Evolutionary conservation across 345 rosid species (phyloP), one percentile per base, ranked within the genome.

Genomic region (Odontarrhena argentea): DNA sequence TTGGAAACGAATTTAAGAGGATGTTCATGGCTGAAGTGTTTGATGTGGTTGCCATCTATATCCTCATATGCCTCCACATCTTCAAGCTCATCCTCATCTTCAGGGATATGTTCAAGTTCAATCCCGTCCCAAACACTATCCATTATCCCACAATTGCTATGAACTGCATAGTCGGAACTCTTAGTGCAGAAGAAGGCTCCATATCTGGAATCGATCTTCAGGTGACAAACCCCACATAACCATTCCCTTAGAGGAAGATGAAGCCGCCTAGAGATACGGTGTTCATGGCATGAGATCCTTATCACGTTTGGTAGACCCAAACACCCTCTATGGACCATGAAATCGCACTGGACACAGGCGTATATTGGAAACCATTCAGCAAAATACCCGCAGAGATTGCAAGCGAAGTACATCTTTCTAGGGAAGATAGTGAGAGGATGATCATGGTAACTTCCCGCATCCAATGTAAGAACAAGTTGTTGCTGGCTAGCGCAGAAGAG

Each of bases 241-340:
- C 48, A 44, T 44, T 44, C 3, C 48, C 22, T 22, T 14, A 22
- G 48, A 44, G 48, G 48, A 44, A 44, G 48, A 44, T 12, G n/a
- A 44, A 5, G 22, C 3, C 7, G 5, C 48, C 48, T 12, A 12
- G 48, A 44, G 13, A 44, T n/a, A 14, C 48, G 48, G 48, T 44
- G 48, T 44, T 44, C 48, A 14, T 44, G 48, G 48, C 48, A 14
- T 12, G 48, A 44, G 48, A 44, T 44, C 14, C 48, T 44, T 44
- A 44, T 44, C 15, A 44, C 48, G 8, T 6, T 1, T 9, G 48
- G 48, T 14, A 44, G 12, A 14, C 12, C 48, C 15, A 44, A 14
- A 44, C 48, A 44, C 3, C n/a, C 5, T 9, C 4, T 12, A 12
- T 44, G 48, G 48, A 44, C 9, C 48, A 44, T n/a, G 5, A 12